Percentiles rank a stretch among this genome's conserved stretches.
phyloP scores from a whole-genome alignment of 2,329 filamentous ascomycete species.

The Colletotrichum aenigma region DNA sequence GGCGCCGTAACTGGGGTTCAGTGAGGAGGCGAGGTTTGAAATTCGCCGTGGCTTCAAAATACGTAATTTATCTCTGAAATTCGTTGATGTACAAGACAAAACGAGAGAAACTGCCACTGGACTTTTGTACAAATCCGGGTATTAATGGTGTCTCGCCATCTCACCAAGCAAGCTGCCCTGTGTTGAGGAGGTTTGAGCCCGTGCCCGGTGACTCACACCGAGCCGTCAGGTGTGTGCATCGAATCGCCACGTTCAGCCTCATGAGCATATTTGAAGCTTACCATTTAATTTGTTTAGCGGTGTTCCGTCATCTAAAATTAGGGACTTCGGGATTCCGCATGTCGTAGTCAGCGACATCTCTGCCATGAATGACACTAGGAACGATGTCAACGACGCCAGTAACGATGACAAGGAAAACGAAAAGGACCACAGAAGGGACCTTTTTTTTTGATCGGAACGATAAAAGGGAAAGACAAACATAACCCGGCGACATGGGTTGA shows the following conservation, averaged over 20 bases:
- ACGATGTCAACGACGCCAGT: not conserved
- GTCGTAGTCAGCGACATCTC: not conserved
- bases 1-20: not conserved
- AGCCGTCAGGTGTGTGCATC: accelerated
- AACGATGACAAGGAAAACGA: too few species aligned
- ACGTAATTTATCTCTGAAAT: accelerated
- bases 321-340: not conserved
- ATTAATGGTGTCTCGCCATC: accelerated
- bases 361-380: not conserved
- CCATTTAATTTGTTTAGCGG: not conserved
- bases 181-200: not conserved
- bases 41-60: not conserved
- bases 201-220: not conserved
- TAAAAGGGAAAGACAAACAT: too few species aligned
- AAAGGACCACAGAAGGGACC: too few species aligned
- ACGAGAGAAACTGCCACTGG: accelerated
- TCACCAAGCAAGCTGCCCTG: not conserved
- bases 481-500: too few species aligned
- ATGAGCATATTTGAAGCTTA: too few species aligned
- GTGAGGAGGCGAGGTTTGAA: not conserved
- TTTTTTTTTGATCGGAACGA: too few species aligned
- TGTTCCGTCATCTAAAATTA: not conserved
- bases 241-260: not conserved
- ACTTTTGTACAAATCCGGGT: accelerated
- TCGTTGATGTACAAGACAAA: accelerated